These are phyloP conservation scores for Cicer chorassanicum DNA, from an alignment of 306 rosid species.

Conservation along the genomic window DNA sequence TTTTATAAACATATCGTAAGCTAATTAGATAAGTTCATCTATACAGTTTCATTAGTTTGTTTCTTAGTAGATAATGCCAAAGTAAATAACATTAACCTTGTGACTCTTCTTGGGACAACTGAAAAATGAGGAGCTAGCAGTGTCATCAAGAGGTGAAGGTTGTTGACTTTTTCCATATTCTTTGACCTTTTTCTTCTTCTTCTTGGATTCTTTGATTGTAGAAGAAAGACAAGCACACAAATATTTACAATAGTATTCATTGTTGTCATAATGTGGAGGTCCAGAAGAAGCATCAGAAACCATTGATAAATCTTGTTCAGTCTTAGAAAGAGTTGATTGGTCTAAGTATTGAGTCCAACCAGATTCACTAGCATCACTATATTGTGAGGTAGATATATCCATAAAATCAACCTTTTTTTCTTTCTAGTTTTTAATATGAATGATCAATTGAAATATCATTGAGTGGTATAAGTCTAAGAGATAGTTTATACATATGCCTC, in stretches of 20 bases:
- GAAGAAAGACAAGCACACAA: conserved; percentile 45
- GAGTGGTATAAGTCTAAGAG: conserved; percentile 15
- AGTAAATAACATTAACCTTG: conserved; percentile 24
- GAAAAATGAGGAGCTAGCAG: conserved; percentile 80
- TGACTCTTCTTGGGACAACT: conserved; percentile 57
- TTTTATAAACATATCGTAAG: not conserved
- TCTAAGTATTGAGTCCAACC: conserved; percentile 93
- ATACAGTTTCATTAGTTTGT: not conserved
- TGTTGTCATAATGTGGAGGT: conserved; percentile 70
- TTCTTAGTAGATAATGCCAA: not conserved
- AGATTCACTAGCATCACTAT: conserved; percentile 76
- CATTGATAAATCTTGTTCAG: conserved; percentile 76
- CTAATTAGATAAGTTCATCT: not conserved
- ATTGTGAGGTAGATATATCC: conserved; percentile 70
- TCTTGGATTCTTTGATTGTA: conserved; percentile 46
- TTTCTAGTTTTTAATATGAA: conserved; percentile 32
- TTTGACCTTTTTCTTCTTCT: conserved; percentile 52
- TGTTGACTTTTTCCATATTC: conserved; percentile 55
- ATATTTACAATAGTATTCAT: conserved; percentile 51
- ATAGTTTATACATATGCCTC: conserved; percentile 34
- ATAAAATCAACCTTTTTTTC: conserved; percentile 42
- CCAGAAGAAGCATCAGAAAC: conserved; percentile 96
- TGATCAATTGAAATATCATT: conserved; percentile 40
- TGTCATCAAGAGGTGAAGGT: conserved; percentile 75
- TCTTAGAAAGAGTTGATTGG: conserved; percentile 62